Conservation (phyloP, 1,139 yeast species). For the Debaryomyces sp. region DNA sequence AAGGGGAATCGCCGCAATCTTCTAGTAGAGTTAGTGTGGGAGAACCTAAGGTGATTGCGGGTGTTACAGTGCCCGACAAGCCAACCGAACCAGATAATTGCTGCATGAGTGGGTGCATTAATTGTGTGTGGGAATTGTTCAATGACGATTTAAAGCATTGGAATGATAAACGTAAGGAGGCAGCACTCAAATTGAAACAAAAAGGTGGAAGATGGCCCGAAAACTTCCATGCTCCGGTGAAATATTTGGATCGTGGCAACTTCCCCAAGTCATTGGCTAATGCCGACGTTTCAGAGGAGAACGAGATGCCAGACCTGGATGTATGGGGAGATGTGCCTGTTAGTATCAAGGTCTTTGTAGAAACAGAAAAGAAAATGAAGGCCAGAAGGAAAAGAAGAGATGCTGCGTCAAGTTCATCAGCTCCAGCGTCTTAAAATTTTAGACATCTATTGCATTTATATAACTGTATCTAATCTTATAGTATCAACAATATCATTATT, state of each 20-base stretch:
- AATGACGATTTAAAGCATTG: slow-evolving; percentile 87
- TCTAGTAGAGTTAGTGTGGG: slow-evolving; percentile 52
- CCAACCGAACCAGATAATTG: slow-evolving; percentile 95
- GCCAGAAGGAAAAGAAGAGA: slow-evolving; percentile 24
- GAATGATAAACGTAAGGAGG: slow-evolving; percentile 61
- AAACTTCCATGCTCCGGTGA: slow-evolving; percentile 72
- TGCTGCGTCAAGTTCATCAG: background rate
- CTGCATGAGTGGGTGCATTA: slow-evolving; percentile 96
- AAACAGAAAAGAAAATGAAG: slow-evolving; percentile 71
- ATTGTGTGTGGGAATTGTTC: slow-evolving; percentile 95
- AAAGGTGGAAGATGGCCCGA: slow-evolving; percentile 75
- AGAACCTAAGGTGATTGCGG: slow-evolving; percentile 57
- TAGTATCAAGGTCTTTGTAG: slow-evolving; percentile 79
- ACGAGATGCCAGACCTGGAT: slow-evolving; percentile 26
- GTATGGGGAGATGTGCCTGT: slow-evolving; percentile 75
- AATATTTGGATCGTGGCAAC: slow-evolving; percentile 32
- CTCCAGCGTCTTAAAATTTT: background rate
- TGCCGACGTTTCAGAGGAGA: slow-evolving; percentile 19
- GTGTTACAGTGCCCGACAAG: slow-evolving; percentile 72
- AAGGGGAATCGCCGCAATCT: slow-evolving; percentile 54
- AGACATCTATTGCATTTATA: slow-evolving; percentile 3
- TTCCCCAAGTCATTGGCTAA: slow-evolving; percentile 30
- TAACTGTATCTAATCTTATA: background rate
- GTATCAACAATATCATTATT: slow-evolving; percentile 8
- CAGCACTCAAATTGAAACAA: slow-evolving; percentile 56